Percentiles rank a stretch among this genome's conserved stretches.
Evolutionary conservation across 202 grass and related monocot genomes (phyloP).

Genomic region (Setaria viridis): DNA sequence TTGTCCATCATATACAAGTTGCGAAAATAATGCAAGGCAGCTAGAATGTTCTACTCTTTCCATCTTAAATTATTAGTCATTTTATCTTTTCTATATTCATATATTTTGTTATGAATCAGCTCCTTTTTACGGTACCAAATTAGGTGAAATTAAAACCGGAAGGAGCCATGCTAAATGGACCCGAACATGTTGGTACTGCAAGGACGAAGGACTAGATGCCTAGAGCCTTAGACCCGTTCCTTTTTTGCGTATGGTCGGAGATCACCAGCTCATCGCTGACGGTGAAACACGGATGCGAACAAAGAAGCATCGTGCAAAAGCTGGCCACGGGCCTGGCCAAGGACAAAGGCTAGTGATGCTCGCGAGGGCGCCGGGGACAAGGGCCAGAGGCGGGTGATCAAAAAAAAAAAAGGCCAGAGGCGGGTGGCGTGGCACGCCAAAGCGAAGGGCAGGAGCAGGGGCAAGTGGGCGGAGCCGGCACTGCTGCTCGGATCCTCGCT

Average conservation of each 20-base stretch:
- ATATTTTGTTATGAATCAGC: too few relatives aligned
- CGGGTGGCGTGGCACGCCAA: conserved; percentile 1
- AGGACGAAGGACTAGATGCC: background rate
- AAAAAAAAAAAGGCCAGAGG: too few relatives aligned
- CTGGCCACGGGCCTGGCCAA: conserved; percentile 23
- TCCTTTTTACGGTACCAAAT: too few relatives aligned
- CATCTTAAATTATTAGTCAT: too few relatives aligned
- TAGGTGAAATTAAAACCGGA: too few relatives aligned
- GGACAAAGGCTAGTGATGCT: conserved; percentile 52
- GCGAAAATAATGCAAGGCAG: too few relatives aligned
- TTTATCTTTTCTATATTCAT: too few relatives aligned
- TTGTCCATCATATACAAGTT: too few relatives aligned
- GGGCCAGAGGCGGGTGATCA: background rate
- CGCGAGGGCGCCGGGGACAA: conserved; percentile 21
- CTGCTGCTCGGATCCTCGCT: background rate
- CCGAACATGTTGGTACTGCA: background rate
- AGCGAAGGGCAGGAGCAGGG: background rate
- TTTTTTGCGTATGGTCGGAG: background rate
- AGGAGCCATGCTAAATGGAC: too few relatives aligned
- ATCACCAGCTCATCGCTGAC: conserved; percentile 14
- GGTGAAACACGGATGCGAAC: background rate
- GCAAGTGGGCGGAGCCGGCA: conserved; percentile 23
- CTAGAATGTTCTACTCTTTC: too few relatives aligned
- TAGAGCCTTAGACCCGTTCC: background rate
- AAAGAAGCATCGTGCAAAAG: background rate